These are phyloP conservation scores for Alternaria angustiovoidea DNA, from an alignment of 2,329 filamentous ascomycete genomes.

Conservation along the genomic window DNA sequence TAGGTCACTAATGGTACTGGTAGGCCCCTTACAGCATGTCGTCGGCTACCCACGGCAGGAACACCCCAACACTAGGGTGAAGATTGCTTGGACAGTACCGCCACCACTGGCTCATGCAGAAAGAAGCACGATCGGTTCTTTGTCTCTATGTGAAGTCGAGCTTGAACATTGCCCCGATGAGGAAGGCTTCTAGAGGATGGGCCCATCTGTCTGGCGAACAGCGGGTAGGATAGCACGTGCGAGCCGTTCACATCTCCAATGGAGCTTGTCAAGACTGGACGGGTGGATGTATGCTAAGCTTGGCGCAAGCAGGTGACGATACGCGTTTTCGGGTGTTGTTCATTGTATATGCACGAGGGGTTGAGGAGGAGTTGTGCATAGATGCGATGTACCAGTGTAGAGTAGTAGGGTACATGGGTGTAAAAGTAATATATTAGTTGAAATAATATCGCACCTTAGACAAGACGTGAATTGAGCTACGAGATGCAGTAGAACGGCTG, in stretches of 20 bases:
- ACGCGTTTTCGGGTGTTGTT: not conserved
- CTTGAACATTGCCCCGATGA: not conserved
- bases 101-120: not conserved
- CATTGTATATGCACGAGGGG: not conserved
- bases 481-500: too few relatives aligned
- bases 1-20: slow-evolving; percentile 8
- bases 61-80: slow-evolving; percentile 43
- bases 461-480: too few relatives aligned
- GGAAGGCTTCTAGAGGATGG: not conserved
- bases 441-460: not conserved
- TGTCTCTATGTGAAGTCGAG: not conserved
- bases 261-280: not conserved
- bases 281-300: not conserved
- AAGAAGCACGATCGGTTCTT: not conserved
- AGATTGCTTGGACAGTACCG: not conserved
- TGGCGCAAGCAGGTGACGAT: not conserved
- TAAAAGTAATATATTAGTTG: not conserved
- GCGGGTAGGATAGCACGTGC: not conserved
- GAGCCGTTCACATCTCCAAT: not conserved
- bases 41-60: slow-evolving; percentile 54
- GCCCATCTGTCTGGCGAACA: not conserved
- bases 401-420: not conserved
- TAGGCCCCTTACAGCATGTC: slow-evolving; percentile 61
- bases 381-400: not conserved
- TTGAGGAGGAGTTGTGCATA: not conserved